A percentile compares a stretch with the other conserved stretches of the same genome.
Conservation (phyloP, 306 rosid species). For the Dalbergia cultrata region DNA sequence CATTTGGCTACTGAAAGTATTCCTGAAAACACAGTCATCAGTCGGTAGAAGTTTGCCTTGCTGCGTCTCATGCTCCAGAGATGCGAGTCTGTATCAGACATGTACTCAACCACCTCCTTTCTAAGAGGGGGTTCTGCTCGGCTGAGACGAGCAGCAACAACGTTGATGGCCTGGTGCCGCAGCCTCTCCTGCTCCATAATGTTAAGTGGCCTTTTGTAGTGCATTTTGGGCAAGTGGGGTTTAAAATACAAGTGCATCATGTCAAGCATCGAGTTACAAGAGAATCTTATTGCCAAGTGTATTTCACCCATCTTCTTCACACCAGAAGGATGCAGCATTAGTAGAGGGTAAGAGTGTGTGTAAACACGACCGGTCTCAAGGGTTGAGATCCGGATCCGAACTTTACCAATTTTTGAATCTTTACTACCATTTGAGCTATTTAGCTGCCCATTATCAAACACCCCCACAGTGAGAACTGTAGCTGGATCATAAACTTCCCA, state of each 20-base stretch:
- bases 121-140: slow-evolving; percentile 92
- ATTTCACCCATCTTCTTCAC: slow-evolving; percentile 96
- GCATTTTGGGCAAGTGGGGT: slow-evolving; percentile 95
- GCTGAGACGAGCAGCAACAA: slow-evolving; percentile 87
- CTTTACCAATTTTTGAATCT: slow-evolving; percentile 79
- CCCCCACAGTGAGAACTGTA: slow-evolving; percentile 89
- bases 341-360: slow-evolving; percentile 78
- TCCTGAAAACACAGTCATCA: slow-evolving; percentile 81
- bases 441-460: slow-evolving; percentile 78
- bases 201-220: slow-evolving; percentile 76
- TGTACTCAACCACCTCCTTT: slow-evolving; percentile 89
- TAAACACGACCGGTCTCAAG: slow-evolving; percentile 82
- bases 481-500: slow-evolving; percentile 96
- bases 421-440: slow-evolving; percentile 55
- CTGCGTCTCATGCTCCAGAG: slow-evolving; percentile 98
- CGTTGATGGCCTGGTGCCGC: slow-evolving; percentile 81
- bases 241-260: slow-evolving; percentile 72
- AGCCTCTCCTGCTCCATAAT: slow-evolving; percentile 77
- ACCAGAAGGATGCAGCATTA: slow-evolving; percentile 89
- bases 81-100: slow-evolving; percentile 89
- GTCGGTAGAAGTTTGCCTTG: slow-evolving; percentile 92
- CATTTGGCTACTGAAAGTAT: slow-evolving; percentile 68
- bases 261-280: slow-evolving; percentile 65
- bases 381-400: slow-evolving; percentile 89
- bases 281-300: slow-evolving; percentile 88